Evolutionary conservation across 2,329 filamentous ascomycete genomes (phyloP), one percentile per base, ranked within the genome.

Genomic region (Monilinia laxa): DNA sequence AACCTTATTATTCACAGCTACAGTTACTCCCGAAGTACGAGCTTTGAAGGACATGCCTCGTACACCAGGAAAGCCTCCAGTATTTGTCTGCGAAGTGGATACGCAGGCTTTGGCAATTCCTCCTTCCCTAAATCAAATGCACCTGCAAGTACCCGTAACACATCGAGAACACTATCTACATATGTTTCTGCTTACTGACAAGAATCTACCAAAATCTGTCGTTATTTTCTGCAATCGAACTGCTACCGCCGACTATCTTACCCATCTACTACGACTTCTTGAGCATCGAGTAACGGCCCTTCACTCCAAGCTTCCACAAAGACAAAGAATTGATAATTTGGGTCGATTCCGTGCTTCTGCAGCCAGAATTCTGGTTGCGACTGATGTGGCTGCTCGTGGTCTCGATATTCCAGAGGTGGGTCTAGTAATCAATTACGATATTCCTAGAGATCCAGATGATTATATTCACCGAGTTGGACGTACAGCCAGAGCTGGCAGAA

Each of bases 221-320:
- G 97, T 99, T 75, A 88, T 99, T 69, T 99, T 99, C 81, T 93
- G 90, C 82, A 99, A 99, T 80, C 87, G 92, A 59, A 96, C 93
- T 1, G 84, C 87, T 64, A 97, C 94, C 0, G 94, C 95, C 12
- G 91, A 94, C 72, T 87, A 95, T 68, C 84, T 99, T 5, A 93
- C 97, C 75, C 92, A 97, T 76, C 85, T 96, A 66, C 85, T 99
- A 16, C 90, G 93, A 42, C 83, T 93, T 10, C 87, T 99, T 20
- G 88, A 89, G 49, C 95, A 99, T 81, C 88, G 93, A 64, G 93
- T 97, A 49, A 97, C 95, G 1, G 90, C 93, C 1, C 83, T 99
- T 42, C 94, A 99, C 80, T 97, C 92, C 12, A 87, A 87, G 60
- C 87, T 99, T 0, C 89, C 90, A 0, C 95, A 99, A 76, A 85